These are phyloP conservation scores for Dryadomyces quercus-mongolicae DNA, from an alignment of 2,329 filamentous ascomycete genomes.

Conservation along the genomic window DNA sequence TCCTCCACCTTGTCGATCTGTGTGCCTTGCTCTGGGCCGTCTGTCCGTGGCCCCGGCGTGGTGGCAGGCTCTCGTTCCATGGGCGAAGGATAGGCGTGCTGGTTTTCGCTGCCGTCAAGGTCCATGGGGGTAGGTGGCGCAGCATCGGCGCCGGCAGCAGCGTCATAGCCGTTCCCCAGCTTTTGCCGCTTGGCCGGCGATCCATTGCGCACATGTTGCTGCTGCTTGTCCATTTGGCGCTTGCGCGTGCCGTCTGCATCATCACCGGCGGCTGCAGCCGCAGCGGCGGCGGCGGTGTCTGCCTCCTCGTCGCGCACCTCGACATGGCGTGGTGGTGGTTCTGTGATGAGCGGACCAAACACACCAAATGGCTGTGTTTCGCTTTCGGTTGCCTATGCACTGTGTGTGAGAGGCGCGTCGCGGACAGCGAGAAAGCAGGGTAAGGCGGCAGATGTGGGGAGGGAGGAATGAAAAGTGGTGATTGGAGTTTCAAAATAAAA, in stretches of 20 bases:
- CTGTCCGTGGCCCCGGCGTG: conserved; percentile 41
- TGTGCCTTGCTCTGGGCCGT: conserved; percentile 51
- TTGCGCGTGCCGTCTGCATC: conserved; percentile 36
- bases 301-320: conserved; percentile 8
- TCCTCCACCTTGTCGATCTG: conserved; percentile 54
- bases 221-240: conserved; percentile 33
- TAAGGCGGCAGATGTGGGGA: conserved; percentile 3
- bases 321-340: conserved; percentile 26
- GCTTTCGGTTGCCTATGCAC: conserved; percentile 31
- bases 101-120: conserved; percentile 36
- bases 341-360: conserved; percentile 41
- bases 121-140: conserved; percentile 40
- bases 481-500: not conserved
- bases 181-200: conserved; percentile 47
- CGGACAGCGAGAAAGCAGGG: conserved; percentile 17
- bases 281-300: conserved; percentile 3
- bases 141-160: conserved; percentile 30
- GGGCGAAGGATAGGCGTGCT: conserved; percentile 55
- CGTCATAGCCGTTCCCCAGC: conserved; percentile 51
- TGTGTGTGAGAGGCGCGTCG: conserved; percentile 25
- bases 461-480: too few species aligned
- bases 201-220: conserved; percentile 36
- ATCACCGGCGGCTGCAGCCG: conserved; percentile 15
- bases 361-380: conserved; percentile 38
- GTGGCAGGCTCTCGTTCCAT: conserved; percentile 44